Evolutionary conservation across 2,329 filamentous ascomycete genomes (phyloP).

Genomic region (Colletotrichum sp.): DNA sequence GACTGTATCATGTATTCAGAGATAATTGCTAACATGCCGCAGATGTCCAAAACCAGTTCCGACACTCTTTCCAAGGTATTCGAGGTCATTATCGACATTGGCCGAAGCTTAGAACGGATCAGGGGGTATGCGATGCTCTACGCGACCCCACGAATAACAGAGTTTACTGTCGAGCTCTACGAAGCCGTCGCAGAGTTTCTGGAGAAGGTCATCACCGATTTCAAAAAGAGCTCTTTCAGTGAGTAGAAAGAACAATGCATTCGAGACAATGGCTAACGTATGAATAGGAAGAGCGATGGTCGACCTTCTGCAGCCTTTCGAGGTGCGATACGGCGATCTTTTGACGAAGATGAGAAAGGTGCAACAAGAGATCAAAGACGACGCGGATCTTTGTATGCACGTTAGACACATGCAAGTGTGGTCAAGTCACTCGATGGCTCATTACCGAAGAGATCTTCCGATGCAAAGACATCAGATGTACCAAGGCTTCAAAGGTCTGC

Average conservation of each 20-base stretch:
- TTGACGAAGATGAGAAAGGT: constrained; percentile 20
- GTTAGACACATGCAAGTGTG: constrained; percentile 13
- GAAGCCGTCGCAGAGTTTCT: constrained; percentile 29
- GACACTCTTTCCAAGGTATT: constrained; percentile 27
- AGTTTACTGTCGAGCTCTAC: constrained; percentile 29
- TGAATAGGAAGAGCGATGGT: neutral
- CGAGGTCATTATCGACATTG: constrained; percentile 30
- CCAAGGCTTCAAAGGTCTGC: constrained; percentile 1
- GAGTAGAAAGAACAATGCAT: neutral
- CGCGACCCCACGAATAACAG: constrained; percentile 28
- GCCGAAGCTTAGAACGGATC: constrained; percentile 26
- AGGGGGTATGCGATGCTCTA: constrained; percentile 26
- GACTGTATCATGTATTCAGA: too few relatives aligned
- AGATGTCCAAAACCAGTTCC: constrained; percentile 29
- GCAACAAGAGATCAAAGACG: constrained; percentile 18
- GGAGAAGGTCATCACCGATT: constrained; percentile 24
- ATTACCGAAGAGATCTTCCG: constrained; percentile 15
- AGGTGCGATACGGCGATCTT: constrained; percentile 22
- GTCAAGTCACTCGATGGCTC: constrained; percentile 19
- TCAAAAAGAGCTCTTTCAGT: constrained; percentile 19
- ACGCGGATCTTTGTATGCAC: constrained; percentile 21
- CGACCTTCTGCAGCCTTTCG: constrained; percentile 19
- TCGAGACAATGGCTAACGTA: neutral
- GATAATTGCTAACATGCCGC: neutral
- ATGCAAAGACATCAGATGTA: constrained; percentile 18